Evolutionary conservation across 495 filamentous ascomycete genomes (phyloP).

Genomic region (Margaritispora aquatica): DNA sequence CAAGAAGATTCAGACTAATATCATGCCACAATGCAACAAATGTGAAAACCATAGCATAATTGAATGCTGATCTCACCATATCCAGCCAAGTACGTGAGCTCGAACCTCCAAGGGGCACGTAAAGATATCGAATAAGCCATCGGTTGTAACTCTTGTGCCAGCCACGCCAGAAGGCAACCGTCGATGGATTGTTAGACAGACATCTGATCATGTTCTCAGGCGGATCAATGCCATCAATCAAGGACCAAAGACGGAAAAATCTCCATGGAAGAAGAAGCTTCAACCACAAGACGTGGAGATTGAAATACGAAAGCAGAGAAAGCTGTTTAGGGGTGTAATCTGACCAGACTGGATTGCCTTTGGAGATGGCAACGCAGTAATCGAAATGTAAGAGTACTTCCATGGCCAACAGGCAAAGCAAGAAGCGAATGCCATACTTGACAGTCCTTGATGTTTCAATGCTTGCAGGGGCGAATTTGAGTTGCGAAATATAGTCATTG

Average conservation of each 20-base stretch:
- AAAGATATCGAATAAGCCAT: constrained; percentile 92
- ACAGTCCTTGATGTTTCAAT: constrained; percentile 60
- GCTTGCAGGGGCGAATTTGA: constrained; percentile 59
- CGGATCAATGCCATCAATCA: constrained; percentile 86
- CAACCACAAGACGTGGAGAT: constrained; percentile 95
- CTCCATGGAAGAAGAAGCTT: constrained; percentile 96
- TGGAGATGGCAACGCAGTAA: constrained; percentile 90
- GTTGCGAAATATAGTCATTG: constrained; percentile 94
- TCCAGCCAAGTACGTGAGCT: constrained; percentile 24
- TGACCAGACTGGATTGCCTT: constrained; percentile 68
- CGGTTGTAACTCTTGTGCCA: constrained; percentile 95
- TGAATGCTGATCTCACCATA: constrained; percentile 48
- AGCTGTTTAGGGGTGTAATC: constrained; percentile 85
- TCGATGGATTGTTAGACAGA: constrained; percentile 90
- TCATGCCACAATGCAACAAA: constrained; percentile 99
- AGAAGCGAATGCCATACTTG: constrained; percentile 78
- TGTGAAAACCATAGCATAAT: constrained; percentile 84
- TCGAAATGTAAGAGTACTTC: constrained; percentile 90
- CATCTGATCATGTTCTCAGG: constrained; percentile 99
- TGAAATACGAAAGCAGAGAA: constrained; percentile 90
- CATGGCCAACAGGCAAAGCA: constrained; percentile 78
- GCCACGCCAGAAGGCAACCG: constrained; percentile 87
- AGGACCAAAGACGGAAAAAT: constrained; percentile 91
- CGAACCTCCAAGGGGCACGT: constrained; percentile 77
- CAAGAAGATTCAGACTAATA: constrained; percentile 82